Evolutionary conservation across 305 asterid genomes (phyloP).

Genomic region (Solanum hybrid): DNA sequence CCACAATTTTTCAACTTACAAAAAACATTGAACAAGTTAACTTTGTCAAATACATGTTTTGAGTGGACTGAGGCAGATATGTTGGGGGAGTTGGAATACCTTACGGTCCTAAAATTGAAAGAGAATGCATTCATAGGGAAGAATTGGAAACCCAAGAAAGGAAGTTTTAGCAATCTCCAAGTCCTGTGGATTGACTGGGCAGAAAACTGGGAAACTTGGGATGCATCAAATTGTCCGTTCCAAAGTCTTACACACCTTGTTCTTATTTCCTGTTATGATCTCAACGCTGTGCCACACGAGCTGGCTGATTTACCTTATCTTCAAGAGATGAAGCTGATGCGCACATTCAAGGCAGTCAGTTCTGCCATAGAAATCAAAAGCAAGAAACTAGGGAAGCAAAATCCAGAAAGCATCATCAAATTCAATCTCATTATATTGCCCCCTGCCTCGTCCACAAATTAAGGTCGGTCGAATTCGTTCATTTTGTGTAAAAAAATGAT

Average conservation of each 20-base stretch:
- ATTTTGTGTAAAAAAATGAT: background rate
- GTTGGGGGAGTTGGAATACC: no score
- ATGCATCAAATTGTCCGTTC: no score
- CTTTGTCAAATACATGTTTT: no score
- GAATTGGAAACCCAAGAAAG: slow-evolving; percentile 11
- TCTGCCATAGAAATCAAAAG: slow-evolving; percentile 15
- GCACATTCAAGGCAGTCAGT: slow-evolving; percentile 14
- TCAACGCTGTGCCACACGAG: background rate
- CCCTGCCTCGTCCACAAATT: background rate
- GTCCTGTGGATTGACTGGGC: background rate
- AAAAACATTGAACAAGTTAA: background rate
- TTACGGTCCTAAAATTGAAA: no score
- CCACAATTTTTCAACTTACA: slow-evolving; percentile 23
- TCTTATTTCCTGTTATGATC: background rate
- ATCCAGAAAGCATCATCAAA: background rate
- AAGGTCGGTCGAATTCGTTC: background rate
- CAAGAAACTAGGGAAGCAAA: background rate
- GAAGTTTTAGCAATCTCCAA: slow-evolving; percentile 26
- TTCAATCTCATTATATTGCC: background rate
- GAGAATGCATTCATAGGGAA: no score
- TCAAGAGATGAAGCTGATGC: slow-evolving; percentile 18
- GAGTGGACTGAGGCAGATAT: no score
- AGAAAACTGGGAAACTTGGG: no score
- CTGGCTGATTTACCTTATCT: slow-evolving; percentile 14
- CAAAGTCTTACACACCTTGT: background rate